Percentiles rank a stretch among this genome's conserved stretches.
Evolutionary conservation across 1,284 basidiomycete genomes (phyloP).

Genomic region (Pisolithus thermaeus): DNA sequence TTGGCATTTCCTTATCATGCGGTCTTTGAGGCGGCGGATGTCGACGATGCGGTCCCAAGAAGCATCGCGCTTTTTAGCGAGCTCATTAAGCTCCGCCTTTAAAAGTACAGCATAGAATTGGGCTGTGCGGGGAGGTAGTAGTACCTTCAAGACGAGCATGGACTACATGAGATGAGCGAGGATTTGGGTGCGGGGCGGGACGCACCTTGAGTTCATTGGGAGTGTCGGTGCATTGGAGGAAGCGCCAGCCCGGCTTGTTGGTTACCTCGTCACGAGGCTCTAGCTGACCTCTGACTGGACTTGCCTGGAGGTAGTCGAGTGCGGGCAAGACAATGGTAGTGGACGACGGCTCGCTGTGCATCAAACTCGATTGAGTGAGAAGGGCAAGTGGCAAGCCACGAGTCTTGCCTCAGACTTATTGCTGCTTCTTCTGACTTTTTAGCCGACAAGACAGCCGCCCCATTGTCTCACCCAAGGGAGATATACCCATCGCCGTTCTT

Average conservation of each 20-base stretch:
- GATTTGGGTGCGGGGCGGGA: conserved; percentile 1
- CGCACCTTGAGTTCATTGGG: conserved; percentile 64
- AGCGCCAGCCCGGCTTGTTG: conserved; percentile 53
- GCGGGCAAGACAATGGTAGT: conserved; percentile 24
- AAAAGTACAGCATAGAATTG: conserved; percentile 61
- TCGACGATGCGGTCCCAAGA: conserved; percentile 63
- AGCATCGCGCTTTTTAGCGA: conserved; percentile 47
- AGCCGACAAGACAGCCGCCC: no score
- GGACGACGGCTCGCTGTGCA: conserved; percentile 21
- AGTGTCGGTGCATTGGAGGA: conserved; percentile 68
- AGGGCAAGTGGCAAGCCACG: conserved; percentile 8
- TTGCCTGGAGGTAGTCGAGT: conserved; percentile 51
- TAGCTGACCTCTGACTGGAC: conserved; percentile 65
- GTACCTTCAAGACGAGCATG: conserved; percentile 38
- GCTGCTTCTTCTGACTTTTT: neutral
- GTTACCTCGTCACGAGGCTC: conserved; percentile 54
- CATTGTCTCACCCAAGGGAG: no score
- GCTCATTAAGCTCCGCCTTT: conserved; percentile 52
- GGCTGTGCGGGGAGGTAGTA: conserved; percentile 66
- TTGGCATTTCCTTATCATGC: conserved; percentile 73
- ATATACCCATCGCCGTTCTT: no score
- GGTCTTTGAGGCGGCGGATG: conserved; percentile 70
- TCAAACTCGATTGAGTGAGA: conserved; percentile 8
- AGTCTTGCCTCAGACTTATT: conserved; percentile 1
- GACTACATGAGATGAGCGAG: conserved; percentile 8